Evolutionary conservation across 1,284 basidiomycete genomes (phyloP), one percentile per base, ranked within the genome.

Genomic region (Earliella scabrosa): DNA sequence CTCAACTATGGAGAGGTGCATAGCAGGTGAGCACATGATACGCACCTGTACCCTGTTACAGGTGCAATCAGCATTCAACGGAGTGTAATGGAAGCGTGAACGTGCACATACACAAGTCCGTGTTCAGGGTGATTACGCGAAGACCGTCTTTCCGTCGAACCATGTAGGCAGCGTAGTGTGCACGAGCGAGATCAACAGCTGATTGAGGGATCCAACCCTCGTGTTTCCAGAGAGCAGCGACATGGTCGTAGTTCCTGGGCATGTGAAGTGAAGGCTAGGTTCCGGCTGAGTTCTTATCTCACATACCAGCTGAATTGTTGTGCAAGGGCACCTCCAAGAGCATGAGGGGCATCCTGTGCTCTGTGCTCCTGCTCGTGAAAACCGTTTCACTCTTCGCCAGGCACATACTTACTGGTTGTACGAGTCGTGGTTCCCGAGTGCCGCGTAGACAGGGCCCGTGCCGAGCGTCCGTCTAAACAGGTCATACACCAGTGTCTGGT

Each of bases 231-330:
- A 92, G 79, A 0, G 75, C 66, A 10, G 88, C 79, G 41, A 92
- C 75, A 62, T 91, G 88, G 57, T 90, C 82, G 64, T 92, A 92
- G 64, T 91, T 82, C 89, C 88, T 90, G 48, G n/a, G n/a, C n/a
- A n/a, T n/a, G n/a, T n/a, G n/a, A n/a, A n/a, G n/a, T n/a, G n/a
- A n/a, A n/a, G n/a, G n/a, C n/a, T n/a, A n/a, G n/a, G n/a, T n/a
- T n/a, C n/a, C n/a, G n/a, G n/a, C n/a, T n/a, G n/a, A n/a, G n/a
- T n/a, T n/a, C n/a, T n/a, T n/a, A n/a, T n/a, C n/a, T n/a, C n/a
- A n/a, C n/a, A 32, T 65, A 86, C 86, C 87, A 90, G 71, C 80
- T 82, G 70, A 86, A 89, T 66, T 90, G 84, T 3, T 78, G 62
- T 0, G 78, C 82, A 14, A 88, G 73, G 2, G 67, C 64, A 16